Percentiles rank a stretch among this genome's conserved stretches.
Evolutionary conservation across 2,329 filamentous ascomycete species (phyloP).

Genomic region (Aquanectria penicillioides): DNA sequence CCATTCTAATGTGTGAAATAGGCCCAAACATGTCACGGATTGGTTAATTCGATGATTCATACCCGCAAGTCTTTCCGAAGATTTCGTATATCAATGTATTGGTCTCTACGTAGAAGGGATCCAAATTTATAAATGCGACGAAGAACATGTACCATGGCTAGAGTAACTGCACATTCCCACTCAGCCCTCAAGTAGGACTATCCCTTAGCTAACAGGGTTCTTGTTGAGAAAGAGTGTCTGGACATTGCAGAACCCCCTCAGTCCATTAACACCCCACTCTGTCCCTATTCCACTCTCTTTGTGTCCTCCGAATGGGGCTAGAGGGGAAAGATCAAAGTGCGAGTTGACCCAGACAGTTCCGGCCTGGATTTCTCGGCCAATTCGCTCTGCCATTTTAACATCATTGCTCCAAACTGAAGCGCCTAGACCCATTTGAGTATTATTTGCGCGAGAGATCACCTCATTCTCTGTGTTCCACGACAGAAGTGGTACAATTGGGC

Average conservation of each 20-base stretch:
- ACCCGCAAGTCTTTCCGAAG: too few species aligned
- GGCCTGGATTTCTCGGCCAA: constrained; percentile 64
- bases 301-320: constrained; percentile 54
- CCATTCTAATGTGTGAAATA: too few species aligned
- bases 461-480: constrained; percentile 70
- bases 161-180: too few species aligned
- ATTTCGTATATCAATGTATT: too few species aligned
- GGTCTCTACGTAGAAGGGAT: too few species aligned
- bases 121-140: too few species aligned
- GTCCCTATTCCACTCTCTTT: constrained; percentile 56
- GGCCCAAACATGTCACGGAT: too few species aligned
- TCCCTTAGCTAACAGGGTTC: neutral
- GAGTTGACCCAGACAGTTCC: constrained; percentile 70
- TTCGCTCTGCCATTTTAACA: constrained; percentile 56
- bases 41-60: too few species aligned
- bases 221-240: constrained; percentile 14
- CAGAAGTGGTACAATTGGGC: constrained; percentile 70
- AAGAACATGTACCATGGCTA: too few species aligned
- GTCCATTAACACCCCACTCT: constrained; percentile 53
- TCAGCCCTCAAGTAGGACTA: too few species aligned
- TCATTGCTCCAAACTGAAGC: constrained; percentile 67
- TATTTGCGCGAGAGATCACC: constrained; percentile 66
- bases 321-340: constrained; percentile 57
- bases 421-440: constrained; percentile 63
- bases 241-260: constrained; percentile 22